A percentile compares a stretch with the other conserved stretches of the same genome.
These are phyloP conservation scores for Sporisorium exsertum DNA, from an alignment of 1,284 basidiomycete genomes.

Conservation along the genomic window DNA sequence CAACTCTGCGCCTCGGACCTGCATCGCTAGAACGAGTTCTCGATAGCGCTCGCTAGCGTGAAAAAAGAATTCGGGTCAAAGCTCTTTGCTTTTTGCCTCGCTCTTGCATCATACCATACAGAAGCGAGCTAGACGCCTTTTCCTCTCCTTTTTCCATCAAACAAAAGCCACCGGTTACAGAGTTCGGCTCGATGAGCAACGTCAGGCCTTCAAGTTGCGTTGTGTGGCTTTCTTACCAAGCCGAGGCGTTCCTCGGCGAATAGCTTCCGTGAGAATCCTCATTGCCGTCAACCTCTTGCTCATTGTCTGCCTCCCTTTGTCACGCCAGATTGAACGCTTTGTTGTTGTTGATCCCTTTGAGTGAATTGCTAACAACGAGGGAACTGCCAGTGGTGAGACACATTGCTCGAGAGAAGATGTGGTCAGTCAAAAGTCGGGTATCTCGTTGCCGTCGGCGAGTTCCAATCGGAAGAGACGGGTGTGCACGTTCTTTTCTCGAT, in stretches of 20 bases:
- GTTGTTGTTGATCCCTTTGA: too few relatives aligned
- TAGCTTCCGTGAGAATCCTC: neutral
- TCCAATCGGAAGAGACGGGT: too few relatives aligned
- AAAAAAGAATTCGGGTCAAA: too few relatives aligned
- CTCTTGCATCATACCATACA: too few relatives aligned
- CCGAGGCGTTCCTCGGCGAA: neutral
- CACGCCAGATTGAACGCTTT: neutral
- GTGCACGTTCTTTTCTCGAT: too few relatives aligned
- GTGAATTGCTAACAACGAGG: neutral
- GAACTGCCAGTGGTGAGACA: neutral
- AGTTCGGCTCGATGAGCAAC: neutral
- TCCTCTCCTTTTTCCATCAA: neutral
- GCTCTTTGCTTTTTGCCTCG: too few relatives aligned
- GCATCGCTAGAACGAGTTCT: neutral
- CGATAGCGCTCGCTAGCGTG: conserved; percentile 2
- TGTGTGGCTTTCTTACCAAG: neutral
- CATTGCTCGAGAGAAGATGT: neutral
- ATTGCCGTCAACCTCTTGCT: too few relatives aligned
- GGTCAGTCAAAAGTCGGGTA: neutral
- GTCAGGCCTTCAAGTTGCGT: neutral
- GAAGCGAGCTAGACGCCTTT: neutral
- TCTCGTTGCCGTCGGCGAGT: neutral
- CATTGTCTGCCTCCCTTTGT: neutral
- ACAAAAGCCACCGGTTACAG: neutral
- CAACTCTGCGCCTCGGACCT: neutral